A percentile compares a stretch with the other conserved stretches of the same genome.
Conservation (phyloP, 2,329 filamentous ascomycete species). For the Exserohilum rostratum region DNA sequence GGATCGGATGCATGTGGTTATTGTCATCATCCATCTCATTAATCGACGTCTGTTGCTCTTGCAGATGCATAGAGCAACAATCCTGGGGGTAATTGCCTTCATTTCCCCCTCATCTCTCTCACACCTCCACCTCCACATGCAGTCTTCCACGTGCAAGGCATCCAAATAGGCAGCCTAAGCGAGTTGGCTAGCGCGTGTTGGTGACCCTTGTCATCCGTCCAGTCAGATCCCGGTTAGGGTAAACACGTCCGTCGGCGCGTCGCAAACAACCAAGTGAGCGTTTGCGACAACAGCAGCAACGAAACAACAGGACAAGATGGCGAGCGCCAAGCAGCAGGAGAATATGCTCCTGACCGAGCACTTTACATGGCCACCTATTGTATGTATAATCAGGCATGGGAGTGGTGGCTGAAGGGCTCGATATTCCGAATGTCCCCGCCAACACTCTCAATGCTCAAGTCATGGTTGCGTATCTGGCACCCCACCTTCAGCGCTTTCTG, state of each 20-base stretch:
- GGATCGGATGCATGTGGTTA: conserved; percentile 14
- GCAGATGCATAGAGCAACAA: neutral
- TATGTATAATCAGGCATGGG: conserved; percentile 52
- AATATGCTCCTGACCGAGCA: conserved; percentile 86
- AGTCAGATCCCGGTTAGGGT: conserved; percentile 20
- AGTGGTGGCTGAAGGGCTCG: neutral
- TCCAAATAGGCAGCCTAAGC: neutral
- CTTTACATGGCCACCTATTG: conserved; percentile 90
- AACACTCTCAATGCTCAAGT: conserved; percentile 3
- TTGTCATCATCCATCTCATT: conserved; percentile 2
- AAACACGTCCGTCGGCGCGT: conserved; percentile 30
- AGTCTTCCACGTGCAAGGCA: neutral
- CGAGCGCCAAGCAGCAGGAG: conserved; percentile 53
- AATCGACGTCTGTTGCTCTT: neutral
- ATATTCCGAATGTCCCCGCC: conserved; percentile 2
- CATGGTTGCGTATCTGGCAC: neutral
- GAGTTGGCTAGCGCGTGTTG: conserved; percentile 11
- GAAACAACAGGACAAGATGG: conserved; percentile 42
- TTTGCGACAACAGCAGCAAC: conserved; percentile 15
- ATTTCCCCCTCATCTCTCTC: neutral
- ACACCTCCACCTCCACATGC: neutral
- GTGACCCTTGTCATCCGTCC: conserved; percentile 10
- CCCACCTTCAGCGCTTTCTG: no score
- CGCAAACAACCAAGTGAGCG: conserved; percentile 23
- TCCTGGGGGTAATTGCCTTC: neutral